phyloP scores from a whole-genome alignment of 2,329 filamentous ascomycete genomes.

The Coniochaeta ligniaria region DNA sequence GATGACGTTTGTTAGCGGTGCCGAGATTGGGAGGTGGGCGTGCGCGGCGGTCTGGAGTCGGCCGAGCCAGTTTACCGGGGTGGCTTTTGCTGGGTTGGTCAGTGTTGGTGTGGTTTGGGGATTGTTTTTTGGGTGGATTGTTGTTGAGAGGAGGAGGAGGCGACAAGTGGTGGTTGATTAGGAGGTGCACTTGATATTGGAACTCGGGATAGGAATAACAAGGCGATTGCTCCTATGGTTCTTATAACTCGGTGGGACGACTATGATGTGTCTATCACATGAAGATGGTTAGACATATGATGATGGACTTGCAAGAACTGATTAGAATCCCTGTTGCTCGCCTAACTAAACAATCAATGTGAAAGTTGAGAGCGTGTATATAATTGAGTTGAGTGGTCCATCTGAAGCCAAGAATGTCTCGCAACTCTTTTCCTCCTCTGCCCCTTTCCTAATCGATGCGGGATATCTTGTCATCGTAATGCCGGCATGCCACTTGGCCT shows the following conservation, averaged over 20 bases:
- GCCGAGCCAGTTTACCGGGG: constrained; percentile 1
- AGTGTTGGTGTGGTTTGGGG: constrained; percentile 4
- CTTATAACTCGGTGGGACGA: background rate
- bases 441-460: background rate
- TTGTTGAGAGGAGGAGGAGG: background rate
- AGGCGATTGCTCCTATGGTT: background rate
- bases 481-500: background rate
- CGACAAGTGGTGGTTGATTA: background rate
- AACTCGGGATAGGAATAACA: background rate
- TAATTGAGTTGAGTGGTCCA: background rate
- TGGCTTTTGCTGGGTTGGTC: constrained; percentile 1
- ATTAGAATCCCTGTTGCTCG: background rate
- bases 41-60: constrained; percentile 5
- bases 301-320: background rate
- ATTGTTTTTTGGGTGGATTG: constrained; percentile 2
- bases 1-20: constrained; percentile 6
- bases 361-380: background rate
- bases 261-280: background rate
- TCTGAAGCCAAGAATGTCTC: background rate
- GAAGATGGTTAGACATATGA: background rate
- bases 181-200: background rate
- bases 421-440: background rate
- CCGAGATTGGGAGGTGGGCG: constrained; percentile 7
- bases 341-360: background rate
- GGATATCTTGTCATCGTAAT: background rate